Evolutionary conservation across 352 stramenopile genomes (phyloP).

Genomic region (Globisporangium apiculatum): DNA sequence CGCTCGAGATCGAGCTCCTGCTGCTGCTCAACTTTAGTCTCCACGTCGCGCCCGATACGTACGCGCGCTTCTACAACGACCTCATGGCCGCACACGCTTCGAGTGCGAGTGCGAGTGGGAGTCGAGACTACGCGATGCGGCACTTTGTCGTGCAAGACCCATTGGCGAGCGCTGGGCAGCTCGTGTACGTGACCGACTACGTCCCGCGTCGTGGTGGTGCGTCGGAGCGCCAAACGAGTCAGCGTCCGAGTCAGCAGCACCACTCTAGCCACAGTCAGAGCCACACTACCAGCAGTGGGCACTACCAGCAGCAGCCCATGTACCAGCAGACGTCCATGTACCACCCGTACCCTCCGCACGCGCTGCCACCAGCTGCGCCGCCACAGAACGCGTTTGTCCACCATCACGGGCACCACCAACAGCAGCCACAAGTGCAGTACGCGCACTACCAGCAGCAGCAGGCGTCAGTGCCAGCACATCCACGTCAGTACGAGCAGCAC

Average conservation of each 20-base stretch:
- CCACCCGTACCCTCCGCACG: not conserved
- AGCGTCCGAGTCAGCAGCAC: slow-evolving; percentile 12
- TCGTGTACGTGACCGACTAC: slow-evolving; percentile 75
- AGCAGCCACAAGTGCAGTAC: slow-evolving; percentile 8
- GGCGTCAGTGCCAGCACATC: slow-evolving; percentile 5
- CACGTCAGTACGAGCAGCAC: slow-evolving; percentile 2
- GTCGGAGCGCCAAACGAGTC: not conserved
- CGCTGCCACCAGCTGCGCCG: not conserved
- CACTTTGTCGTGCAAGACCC: slow-evolving; percentile 58
- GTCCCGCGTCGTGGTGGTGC: slow-evolving; percentile 26
- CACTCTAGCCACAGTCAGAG: slow-evolving; percentile 19
- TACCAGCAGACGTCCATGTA: not conserved
- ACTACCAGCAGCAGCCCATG: slow-evolving; percentile 5
- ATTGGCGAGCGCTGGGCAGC: slow-evolving; percentile 48
- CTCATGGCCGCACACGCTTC: slow-evolving; percentile 52
- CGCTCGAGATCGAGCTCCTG: slow-evolving; percentile 97
- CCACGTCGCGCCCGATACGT: slow-evolving; percentile 89
- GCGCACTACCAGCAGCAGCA: slow-evolving; percentile 5
- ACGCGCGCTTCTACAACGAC: slow-evolving; percentile 90
- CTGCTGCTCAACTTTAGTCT: slow-evolving; percentile 98
- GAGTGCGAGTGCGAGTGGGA: no score
- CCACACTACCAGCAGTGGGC: not conserved
- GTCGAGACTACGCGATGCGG: slow-evolving; percentile 27
- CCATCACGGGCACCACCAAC: slow-evolving; percentile 13
- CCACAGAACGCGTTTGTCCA: slow-evolving; percentile 3